These are phyloP conservation scores for Nepenthes gracilis DNA, from an alignment of 148 eudicot species.

Conservation along the genomic window DNA sequence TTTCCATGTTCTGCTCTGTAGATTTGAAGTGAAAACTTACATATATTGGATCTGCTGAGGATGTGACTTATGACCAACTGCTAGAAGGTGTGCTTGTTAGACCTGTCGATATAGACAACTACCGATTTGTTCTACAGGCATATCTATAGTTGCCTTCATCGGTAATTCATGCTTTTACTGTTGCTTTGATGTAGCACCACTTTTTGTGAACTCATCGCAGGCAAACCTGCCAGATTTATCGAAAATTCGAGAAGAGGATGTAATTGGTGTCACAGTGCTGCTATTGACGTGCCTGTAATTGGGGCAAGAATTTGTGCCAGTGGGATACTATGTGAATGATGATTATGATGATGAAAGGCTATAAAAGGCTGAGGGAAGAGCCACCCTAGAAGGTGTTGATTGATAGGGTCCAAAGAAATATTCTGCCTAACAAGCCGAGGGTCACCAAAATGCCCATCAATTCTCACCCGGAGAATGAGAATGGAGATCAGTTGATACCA, in stretches of 20 bases:
- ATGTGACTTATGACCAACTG: slow-evolving; percentile 81
- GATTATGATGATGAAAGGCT: slow-evolving; percentile 78
- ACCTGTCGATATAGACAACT: slow-evolving; percentile 80
- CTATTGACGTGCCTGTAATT: slow-evolving; percentile 75
- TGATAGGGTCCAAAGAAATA: slow-evolving; percentile 70
- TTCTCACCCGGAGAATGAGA: slow-evolving; percentile 66
- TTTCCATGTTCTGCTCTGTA: slow-evolving; percentile 8
- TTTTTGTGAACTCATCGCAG: slow-evolving; percentile 20
- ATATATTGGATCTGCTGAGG: slow-evolving; percentile 94
- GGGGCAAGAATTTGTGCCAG: slow-evolving; percentile 85
- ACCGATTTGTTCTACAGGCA: slow-evolving; percentile 89
- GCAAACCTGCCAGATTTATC: slow-evolving; percentile 92
- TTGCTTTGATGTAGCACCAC: neutral
- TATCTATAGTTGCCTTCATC: neutral
- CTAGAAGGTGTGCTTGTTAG: slow-evolving; percentile 93
- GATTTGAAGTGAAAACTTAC: slow-evolving; percentile 90
- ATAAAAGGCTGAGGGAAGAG: slow-evolving; percentile 68
- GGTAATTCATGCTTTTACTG: neutral
- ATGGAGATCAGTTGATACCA: slow-evolving; percentile 43
- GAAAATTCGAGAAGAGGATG: slow-evolving; percentile 83
- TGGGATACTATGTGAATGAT: slow-evolving; percentile 86
- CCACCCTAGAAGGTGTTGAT: slow-evolving; percentile 81
- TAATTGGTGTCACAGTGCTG: slow-evolving; percentile 81
- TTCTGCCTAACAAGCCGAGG: slow-evolving; percentile 79
- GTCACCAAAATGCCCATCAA: slow-evolving; percentile 89